Evolutionary conservation across 371 early-diverging fungal species (phyloP), one percentile per base, ranked within the genome.

Genomic region (Lichtheimia ornata): DNA sequence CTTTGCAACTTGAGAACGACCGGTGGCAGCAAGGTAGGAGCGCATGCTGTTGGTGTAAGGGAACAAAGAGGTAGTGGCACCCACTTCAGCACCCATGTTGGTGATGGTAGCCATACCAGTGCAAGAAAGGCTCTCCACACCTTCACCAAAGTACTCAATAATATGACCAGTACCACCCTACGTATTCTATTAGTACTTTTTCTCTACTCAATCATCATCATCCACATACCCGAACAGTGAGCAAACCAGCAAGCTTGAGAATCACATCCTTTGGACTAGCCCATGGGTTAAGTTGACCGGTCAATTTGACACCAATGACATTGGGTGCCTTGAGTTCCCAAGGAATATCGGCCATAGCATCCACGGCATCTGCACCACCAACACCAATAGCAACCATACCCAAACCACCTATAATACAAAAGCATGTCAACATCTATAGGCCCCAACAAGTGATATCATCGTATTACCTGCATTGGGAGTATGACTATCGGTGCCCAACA

Each of bases 21-120:
- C 82, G 42, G 96, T 96, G 15, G 93, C 88, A 40, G 69, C 65
- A 27, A 96, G 76, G 77, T 95, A 96, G 24, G 87, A 79, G 18
- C 83, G 82, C 94, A 94, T 96, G 64, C 86, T 78, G 51, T 63
- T 43, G 67, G 79, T 89, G 75, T 84, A 94, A 35, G 96, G 95
- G 85, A 96, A 96, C 57, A 95, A 64, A 7, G 94, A 93, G 40
- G 96, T 95, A 7, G 96, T 96, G 44, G 96, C 96, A 49, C 96
- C 96, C 43, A 96, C 88, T 66, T 95, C 96, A 60, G 96, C 96
- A 65, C 96, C 95, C 95, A 95, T 95, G 76, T 96, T 96, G 80
- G 93, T 93, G 64, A 96, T 94, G 56, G 96, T 96, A 53, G 92
- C 96, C 94, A 94, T 94, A 62, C 95, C 96, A 30, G 96, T 96